Base-by-base conservation (phyloP, 2,329 filamentous ascomycete species). In the Aspergillus pseudoglaucus region DNA sequence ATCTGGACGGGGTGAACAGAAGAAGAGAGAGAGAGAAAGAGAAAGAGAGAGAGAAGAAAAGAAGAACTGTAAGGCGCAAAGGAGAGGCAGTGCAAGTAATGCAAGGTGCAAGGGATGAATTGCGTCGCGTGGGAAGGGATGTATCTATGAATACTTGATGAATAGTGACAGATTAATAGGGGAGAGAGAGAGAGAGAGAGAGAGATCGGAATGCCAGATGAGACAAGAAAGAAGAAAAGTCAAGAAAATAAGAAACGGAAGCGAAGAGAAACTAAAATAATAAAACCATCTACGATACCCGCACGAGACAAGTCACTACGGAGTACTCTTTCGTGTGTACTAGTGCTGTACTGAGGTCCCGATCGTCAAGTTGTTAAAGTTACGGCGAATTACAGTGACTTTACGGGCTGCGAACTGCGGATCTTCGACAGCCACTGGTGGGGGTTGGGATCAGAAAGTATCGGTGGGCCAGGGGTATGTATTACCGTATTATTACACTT, bases 21-120 rank as follows among this genome's bases (percentile, higher is more conserved):
- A 41, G 40, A 47, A 9, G 25, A 49, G 44, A 15, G 14, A 37
- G 33, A 17, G 33, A 15, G n/a, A n/a, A n/a, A n/a, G n/a, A 37
- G 14, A 37, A 9, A 37, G 8, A 37, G 18, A 6, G n/a, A 4
- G 35, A 45, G 40, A 33, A 20, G 40, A 42, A 46, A 41, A 48
- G 39, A 47, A 45, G n/a, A 14, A 17, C 25, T 12, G 25, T 27
- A 27, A 27, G 25, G 25, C 25, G 25, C 25, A 27, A 39, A 39
- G 52, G 50, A 47, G 53, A 51, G 59, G 56, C 59, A 61, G 61
- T 61, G 59, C 56, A 58, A 51, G 49, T 42, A 44, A 58, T 42
- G 53, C 55, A 61, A 60, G 60, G 59, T 42, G 53, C 55, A 61
- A 60, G 60, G 59, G 61, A 60, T 61, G 42, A 55, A 59, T 57